These are phyloP conservation scores for Pulveroboletus sp. DNA, from an alignment of 768 basidiomycete genomes.

Conservation along the genomic window DNA sequence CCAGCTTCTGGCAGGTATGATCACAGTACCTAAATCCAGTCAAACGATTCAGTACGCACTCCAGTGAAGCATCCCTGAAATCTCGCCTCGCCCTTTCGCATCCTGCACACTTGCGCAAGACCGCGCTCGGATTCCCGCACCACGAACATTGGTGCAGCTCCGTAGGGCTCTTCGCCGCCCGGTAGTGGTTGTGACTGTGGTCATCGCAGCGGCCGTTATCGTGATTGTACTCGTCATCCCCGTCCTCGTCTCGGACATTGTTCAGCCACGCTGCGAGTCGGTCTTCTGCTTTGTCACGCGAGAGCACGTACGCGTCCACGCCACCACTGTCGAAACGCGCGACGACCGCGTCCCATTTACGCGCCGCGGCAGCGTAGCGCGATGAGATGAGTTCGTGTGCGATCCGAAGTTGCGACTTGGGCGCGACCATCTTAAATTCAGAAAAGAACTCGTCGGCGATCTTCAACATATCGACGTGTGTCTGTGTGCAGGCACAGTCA, in stretches of 20 bases:
- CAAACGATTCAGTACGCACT: neutral
- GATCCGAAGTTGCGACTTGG: constrained; percentile 49
- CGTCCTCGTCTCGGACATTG: constrained; percentile 37
- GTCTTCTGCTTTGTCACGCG: constrained; percentile 44
- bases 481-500: constrained; percentile 23
- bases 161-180: too few species aligned
- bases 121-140: constrained; percentile 61
- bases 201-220: too few species aligned
- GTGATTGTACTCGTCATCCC: neutral
- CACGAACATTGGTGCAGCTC: constrained; percentile 55
- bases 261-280: constrained; percentile 55
- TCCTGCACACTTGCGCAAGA: constrained; percentile 48
- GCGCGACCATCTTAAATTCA: constrained; percentile 41
- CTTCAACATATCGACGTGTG: constrained; percentile 37
- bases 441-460: constrained; percentile 49
- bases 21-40: constrained; percentile 12
- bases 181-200: too few species aligned
- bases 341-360: constrained; percentile 47
- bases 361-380: constrained; percentile 40
- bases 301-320: constrained; percentile 23
- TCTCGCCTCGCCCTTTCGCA: constrained; percentile 40
- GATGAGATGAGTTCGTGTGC: constrained; percentile 47
- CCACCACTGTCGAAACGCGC: constrained; percentile 30
- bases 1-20: constrained; percentile 13
- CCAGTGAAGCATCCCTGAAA: neutral